Evolutionary conservation across 2,329 filamentous ascomycete genomes (phyloP), one percentile per base, ranked within the genome.

Genomic region (Leptographium procerum): DNA sequence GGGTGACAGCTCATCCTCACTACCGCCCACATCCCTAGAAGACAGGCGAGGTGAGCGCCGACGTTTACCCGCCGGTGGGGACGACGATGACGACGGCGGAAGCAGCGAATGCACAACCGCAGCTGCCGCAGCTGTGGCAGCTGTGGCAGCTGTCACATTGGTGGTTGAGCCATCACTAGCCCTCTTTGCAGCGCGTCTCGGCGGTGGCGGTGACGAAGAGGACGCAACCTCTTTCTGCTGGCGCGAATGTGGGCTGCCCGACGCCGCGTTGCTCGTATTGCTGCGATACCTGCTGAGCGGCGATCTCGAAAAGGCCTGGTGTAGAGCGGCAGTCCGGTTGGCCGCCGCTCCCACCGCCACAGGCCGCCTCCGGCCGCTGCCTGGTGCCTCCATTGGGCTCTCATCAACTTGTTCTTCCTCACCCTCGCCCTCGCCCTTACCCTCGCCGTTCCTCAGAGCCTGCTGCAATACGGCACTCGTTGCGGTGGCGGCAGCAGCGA

Each of bases 301-400:
- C 29, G 54, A 47, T 13, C 16, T 22, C 40, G 14, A 69, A 71
- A 78, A 57, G 0, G 72, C 68, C 57, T 72, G 69, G 51, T 77
- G 74, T 19, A 82, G 65, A n/a, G 72, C 71, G 0, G 63, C 60
- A 0, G 63, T 65, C 3, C 65, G 64, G 1, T 69, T 71, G 9
- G 74, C 60, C 1, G 69, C 69, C 0, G 68, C 70, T 36, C 67
- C 69, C 9, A 69, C 64, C 16, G 66, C 68, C 16, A 79, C 65
- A 4, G 66, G 71, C 29, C 75, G 73, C 54, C 79, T 70, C 10
- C 73, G 74, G 1, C 80, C 81, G 62, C 79, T 83, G 2, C 81
- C 81, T 1, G 81, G 81, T 16, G 79, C 80, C 62, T 78, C 67
- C 10, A 64, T 69, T 0, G 82, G 81, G 58, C 80, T 83, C 64